Evolutionary conservation across 768 basidiomycete genomes (phyloP).

Genomic region (Suillus discolor): DNA sequence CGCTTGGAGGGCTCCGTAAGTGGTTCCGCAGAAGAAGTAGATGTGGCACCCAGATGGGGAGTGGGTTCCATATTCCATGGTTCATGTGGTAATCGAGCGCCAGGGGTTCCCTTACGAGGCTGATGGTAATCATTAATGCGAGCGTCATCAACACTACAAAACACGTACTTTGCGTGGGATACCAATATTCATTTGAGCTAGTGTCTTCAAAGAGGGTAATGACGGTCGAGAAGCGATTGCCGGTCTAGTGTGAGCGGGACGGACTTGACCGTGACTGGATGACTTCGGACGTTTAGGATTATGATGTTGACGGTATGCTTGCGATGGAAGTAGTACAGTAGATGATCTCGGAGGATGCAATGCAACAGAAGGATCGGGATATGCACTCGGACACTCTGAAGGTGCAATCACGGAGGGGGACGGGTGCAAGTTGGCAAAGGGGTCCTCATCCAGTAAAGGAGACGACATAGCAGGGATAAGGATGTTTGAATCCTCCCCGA

Average conservation of each 20-base stretch:
- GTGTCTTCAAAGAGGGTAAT: slow-evolving; percentile 42
- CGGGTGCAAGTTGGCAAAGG: slow-evolving; percentile 62
- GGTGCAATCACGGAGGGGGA: slow-evolving; percentile 19
- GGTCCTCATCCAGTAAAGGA: slow-evolving; percentile 66
- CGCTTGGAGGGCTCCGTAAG: slow-evolving; percentile 8
- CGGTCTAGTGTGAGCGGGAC: slow-evolving; percentile 44
- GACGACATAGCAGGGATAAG: slow-evolving; percentile 11
- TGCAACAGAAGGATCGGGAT: slow-evolving; percentile 14
- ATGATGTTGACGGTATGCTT: slow-evolving; percentile 12
- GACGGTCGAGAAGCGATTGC: slow-evolving; percentile 45
- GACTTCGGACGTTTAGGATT: slow-evolving; percentile 33
- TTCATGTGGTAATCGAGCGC: slow-evolving; percentile 44
- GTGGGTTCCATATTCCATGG: slow-evolving; percentile 39
- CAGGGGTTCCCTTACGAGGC: slow-evolving; percentile 44
- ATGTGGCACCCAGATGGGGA: background rate
- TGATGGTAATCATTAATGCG: slow-evolving; percentile 18
- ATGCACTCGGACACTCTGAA: slow-evolving; percentile 3
- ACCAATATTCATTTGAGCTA: slow-evolving; percentile 38
- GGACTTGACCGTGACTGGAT: slow-evolving; percentile 35
- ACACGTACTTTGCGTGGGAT: slow-evolving; percentile 40
- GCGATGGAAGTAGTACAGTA: slow-evolving; percentile 19
- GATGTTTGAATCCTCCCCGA: slow-evolving; percentile 9
- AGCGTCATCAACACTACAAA: background rate
- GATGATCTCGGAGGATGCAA: slow-evolving; percentile 12
- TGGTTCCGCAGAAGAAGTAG: slow-evolving; percentile 10